Conservation (phyloP, 352 stramenopile genomes). For the Globisporangium radiosum region DNA sequence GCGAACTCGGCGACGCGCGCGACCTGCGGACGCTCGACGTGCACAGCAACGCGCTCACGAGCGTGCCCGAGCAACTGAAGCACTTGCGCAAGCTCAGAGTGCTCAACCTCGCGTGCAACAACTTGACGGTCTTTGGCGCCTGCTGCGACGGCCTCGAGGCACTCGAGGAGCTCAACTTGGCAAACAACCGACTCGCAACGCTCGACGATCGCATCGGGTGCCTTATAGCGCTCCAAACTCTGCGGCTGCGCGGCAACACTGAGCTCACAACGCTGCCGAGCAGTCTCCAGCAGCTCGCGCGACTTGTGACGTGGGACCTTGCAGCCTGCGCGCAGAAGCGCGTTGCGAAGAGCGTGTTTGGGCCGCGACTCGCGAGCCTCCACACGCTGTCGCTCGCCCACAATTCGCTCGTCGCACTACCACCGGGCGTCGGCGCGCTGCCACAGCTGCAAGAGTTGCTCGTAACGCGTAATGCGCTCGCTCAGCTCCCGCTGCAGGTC, state of each 20-base stretch:
- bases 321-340: constrained; percentile 42
- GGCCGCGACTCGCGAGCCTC: constrained; percentile 20
- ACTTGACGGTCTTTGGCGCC: constrained; percentile 34
- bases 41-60: constrained; percentile 41
- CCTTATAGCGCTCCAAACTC: constrained; percentile 26
- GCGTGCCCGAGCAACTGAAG: constrained; percentile 24
- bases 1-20: constrained; percentile 42
- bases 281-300: constrained; percentile 31
- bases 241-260: constrained; percentile 34
- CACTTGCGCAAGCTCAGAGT: constrained; percentile 30
- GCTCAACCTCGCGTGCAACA: constrained; percentile 42
- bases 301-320: constrained; percentile 33
- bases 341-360: constrained; percentile 44
- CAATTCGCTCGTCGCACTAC: constrained; percentile 35
- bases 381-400: constrained; percentile 34
- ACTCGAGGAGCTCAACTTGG: constrained; percentile 51
- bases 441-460: constrained; percentile 35
- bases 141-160: constrained; percentile 27
- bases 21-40: constrained; percentile 43
- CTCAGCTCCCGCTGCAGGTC: constrained; percentile 21
- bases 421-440: constrained; percentile 31
- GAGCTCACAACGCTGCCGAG: constrained; percentile 33
- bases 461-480: constrained; percentile 30
- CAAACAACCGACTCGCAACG: constrained; percentile 32
- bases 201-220: constrained; percentile 31